Evolutionary conservation across 2,329 filamentous ascomycete genomes (phyloP).

Genomic region (Ophiostoma angusticollis): DNA sequence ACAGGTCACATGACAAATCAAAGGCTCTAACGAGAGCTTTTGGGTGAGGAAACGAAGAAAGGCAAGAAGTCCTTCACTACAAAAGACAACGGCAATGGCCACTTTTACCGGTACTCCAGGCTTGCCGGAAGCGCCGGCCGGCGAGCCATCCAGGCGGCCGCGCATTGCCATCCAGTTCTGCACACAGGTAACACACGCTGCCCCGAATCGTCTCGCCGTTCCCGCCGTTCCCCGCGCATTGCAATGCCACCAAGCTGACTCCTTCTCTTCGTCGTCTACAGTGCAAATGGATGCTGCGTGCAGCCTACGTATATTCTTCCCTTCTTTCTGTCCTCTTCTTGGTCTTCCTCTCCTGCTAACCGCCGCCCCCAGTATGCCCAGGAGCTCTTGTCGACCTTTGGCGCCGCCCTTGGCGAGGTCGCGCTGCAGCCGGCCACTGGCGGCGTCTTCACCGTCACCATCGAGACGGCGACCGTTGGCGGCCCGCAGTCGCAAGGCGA

Average conservation of each 20-base stretch:
- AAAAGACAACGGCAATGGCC: background rate
- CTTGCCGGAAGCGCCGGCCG: too few relatives aligned
- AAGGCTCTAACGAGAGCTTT: too few relatives aligned
- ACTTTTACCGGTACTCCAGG: background rate
- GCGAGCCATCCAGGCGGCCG: conserved; percentile 37
- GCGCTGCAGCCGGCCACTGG: conserved; percentile 76
- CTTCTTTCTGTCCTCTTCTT: background rate
- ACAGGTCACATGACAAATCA: too few relatives aligned
- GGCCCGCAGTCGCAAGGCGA: too few relatives aligned
- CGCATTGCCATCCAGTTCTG: conserved; percentile 83
- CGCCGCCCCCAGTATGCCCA: conserved; percentile 60
- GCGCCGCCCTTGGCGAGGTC: conserved; percentile 70
- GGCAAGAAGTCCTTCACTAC: too few relatives aligned
- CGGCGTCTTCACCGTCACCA: conserved; percentile 61
- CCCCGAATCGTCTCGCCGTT: too few relatives aligned
- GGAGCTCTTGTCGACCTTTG: conserved; percentile 90
- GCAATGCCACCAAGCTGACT: too few relatives aligned
- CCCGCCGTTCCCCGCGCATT: too few relatives aligned
- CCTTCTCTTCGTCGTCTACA: too few relatives aligned
- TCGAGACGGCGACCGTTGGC: conserved; percentile 10
- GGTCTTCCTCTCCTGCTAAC: background rate
- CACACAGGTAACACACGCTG: conserved; percentile 40
- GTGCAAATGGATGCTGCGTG: conserved; percentile 82
- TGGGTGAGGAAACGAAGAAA: too few relatives aligned
- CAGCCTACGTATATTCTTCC: conserved; percentile 46